phyloP scores from a whole-genome alignment of 2,329 filamentous ascomycete genomes.

The Fusarium torreyae region DNA sequence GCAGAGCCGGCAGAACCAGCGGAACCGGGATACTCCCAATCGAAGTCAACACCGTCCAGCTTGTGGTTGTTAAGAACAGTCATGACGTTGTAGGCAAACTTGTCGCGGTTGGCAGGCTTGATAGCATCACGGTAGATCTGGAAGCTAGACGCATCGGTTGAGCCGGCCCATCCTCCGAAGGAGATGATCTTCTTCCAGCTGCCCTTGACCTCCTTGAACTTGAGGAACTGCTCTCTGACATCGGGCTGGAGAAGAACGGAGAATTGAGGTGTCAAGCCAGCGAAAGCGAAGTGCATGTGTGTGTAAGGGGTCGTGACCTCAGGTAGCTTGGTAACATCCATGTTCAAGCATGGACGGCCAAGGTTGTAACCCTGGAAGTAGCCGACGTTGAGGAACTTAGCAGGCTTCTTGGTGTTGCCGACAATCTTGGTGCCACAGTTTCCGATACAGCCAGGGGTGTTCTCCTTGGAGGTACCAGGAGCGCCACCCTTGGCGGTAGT shows the following conservation, averaged over 20 bases:
- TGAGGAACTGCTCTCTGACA: conserved; percentile 49
- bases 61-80: conserved; percentile 58
- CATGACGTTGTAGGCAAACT: conserved; percentile 55
- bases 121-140: conserved; percentile 51
- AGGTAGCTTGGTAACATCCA: conserved; percentile 50
- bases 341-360: conserved; percentile 50
- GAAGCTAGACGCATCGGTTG: conserved; percentile 46
- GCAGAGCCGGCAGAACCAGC: conserved; percentile 44
- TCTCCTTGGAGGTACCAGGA: conserved; percentile 47
- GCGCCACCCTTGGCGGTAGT: conserved; percentile 48
- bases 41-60: conserved; percentile 62
- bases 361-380: conserved; percentile 56
- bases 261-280: conserved; percentile 43
- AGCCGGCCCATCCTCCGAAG: conserved; percentile 56
- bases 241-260: conserved; percentile 38
- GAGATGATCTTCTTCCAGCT: conserved; percentile 55
- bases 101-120: conserved; percentile 55
- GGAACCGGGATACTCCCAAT: conserved; percentile 63
- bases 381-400: conserved; percentile 49
- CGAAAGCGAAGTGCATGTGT: conserved; percentile 55
- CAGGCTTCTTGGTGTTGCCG: conserved; percentile 47
- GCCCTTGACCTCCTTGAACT: conserved; percentile 50
- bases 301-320: conserved; percentile 46
- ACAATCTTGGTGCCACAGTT: conserved; percentile 55
- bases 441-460: conserved; percentile 51